Base-by-base conservation (phyloP, 805 yeast genomes). In the Danielia oregonensis region DNA sequence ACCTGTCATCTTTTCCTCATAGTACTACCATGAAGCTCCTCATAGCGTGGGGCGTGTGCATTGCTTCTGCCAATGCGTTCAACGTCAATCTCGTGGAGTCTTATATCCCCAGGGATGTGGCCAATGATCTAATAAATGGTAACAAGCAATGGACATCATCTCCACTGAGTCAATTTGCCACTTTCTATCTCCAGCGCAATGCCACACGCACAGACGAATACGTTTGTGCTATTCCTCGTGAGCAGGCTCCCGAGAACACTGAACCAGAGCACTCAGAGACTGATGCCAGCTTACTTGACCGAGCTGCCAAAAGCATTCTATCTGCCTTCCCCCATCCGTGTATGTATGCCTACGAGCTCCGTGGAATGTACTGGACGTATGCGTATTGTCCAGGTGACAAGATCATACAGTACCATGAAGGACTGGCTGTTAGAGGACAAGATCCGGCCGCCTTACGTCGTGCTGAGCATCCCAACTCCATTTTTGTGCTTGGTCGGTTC, bases 281-380 rank as follows among this genome's bases (percentile, higher is more conserved):
- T n/a, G n/a, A n/a, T n/a, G n/a, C n/a, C n/a, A n/a, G n/a, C n/a
- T n/a, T n/a, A n/a, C n/a, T n/a, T n/a, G n/a, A n/a, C n/a, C n/a
- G n/a, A n/a, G n/a, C n/a, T n/a, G n/a, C n/a, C n/a, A n/a, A n/a
- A n/a, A n/a, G n/a, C n/a, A n/a, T n/a, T n/a, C n/a, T n/a, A n/a
- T n/a, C n/a, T 26, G 41, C n/a, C 35, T 45, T 19, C 29, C 37
- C n/a, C 13, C 21, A 7, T 19, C 30, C 29, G 3, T 45, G 51
- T 26, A 31, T 45, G 12, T 45, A 38, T 40, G 46, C 49, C 14
- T 43, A 43, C 42, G 48, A 45, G 2, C 37, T 43, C 25, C 36
- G 39, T 25, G 61, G 64, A 24, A 72, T 68, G n/a, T 78, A 74
- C 50, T 78, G 82, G 80, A 68, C 72, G 9, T 75, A 70, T 43